Evolutionary conservation across 2,329 filamentous ascomycete genomes (phyloP).

Genomic region (Dactylonectria estremocensis): DNA sequence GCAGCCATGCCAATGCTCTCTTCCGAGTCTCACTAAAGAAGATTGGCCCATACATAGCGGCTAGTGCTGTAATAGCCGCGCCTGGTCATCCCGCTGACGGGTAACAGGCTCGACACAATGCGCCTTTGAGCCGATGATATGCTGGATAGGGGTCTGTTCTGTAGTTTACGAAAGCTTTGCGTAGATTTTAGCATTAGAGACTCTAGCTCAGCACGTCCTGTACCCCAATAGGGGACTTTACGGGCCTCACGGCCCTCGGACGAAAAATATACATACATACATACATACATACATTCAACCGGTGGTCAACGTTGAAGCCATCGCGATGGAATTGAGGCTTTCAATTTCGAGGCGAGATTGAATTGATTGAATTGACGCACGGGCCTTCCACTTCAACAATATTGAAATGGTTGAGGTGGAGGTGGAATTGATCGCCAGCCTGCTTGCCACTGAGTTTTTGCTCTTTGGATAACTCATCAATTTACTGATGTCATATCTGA

Average conservation of each 20-base stretch:
- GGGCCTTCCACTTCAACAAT: too few relatives aligned
- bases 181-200: conserved; percentile 20
- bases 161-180: conserved; percentile 1
- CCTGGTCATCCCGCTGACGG: conserved; percentile 28
- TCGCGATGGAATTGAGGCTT: too few relatives aligned
- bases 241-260: conserved; percentile 11
- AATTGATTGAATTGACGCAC: too few relatives aligned
- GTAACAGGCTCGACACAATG: conserved; percentile 18
- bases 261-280: too few relatives aligned
- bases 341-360: too few relatives aligned
- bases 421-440: too few relatives aligned
- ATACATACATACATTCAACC: too few relatives aligned
- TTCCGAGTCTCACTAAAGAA: background rate
- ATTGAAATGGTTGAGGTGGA: too few relatives aligned
- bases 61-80: conserved; percentile 9
- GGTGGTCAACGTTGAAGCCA: too few relatives aligned
- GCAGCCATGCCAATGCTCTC: conserved; percentile 3
- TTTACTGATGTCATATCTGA: too few relatives aligned
- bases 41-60: background rate
- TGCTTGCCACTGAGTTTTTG: too few relatives aligned
- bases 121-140: conserved; percentile 10
- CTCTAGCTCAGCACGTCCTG: conserved; percentile 17
- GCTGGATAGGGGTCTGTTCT: background rate
- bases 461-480: background rate
- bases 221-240: conserved; percentile 18